Conservation (phyloP, 257 asterid genomes). For the Orobanche coerulescens region DNA sequence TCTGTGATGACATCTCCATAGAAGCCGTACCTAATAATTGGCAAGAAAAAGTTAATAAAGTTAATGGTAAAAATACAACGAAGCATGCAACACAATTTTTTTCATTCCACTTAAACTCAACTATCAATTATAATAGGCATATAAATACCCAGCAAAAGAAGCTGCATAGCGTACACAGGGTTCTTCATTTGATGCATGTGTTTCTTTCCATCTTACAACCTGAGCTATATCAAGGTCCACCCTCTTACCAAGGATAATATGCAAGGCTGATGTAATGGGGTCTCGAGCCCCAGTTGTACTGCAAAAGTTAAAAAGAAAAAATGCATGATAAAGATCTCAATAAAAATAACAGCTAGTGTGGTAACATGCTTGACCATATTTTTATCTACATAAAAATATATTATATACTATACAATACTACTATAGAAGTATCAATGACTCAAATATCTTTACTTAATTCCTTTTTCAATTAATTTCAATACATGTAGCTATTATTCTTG, state of each 20-base stretch:
- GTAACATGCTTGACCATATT: background rate
- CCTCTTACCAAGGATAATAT: constrained; percentile 79
- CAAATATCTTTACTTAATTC: too few species aligned
- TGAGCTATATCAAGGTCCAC: constrained; percentile 90
- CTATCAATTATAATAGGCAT: constrained; percentile 20
- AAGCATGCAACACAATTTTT: constrained; percentile 8
- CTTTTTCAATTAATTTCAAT: too few species aligned
- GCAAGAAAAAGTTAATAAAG: constrained; percentile 11
- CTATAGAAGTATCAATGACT: too few species aligned
- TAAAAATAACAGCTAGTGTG: constrained; percentile 8
- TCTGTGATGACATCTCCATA: constrained; percentile 97
- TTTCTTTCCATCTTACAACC: constrained; percentile 82
- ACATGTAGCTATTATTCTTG: too few species aligned
- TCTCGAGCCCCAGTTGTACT: constrained; percentile 98
- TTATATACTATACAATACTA: too few species aligned
- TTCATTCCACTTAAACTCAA: too few species aligned
- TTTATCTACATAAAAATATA: too few species aligned
- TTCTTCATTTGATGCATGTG: constrained; percentile 63
- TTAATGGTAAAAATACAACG: constrained; percentile 6
- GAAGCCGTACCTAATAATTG: constrained; percentile 72
- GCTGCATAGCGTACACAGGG: constrained; percentile 97
- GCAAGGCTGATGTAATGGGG: constrained; percentile 87
- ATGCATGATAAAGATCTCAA: background rate
- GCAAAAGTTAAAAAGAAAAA: constrained; percentile 38
- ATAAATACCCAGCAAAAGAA: constrained; percentile 87